Evolutionary conservation across 176 grass and related monocot genomes (phyloP).

Genomic region (Hsuehochloa calcarea): DNA sequence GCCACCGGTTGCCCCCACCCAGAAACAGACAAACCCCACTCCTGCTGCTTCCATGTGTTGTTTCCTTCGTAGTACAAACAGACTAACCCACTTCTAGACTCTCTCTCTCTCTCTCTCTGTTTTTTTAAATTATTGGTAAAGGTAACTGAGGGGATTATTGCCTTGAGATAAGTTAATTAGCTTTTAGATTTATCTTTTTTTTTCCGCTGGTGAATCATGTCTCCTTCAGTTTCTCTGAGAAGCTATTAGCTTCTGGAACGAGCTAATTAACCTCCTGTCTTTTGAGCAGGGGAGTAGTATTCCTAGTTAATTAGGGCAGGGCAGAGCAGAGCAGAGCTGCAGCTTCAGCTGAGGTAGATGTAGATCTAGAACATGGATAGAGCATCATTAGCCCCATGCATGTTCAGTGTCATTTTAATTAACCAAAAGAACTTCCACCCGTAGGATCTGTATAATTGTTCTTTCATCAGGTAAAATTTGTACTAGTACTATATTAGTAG

Average conservation of each 20-base stretch:
- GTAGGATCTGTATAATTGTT: slow-evolving; percentile 4
- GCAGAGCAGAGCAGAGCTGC: neutral
- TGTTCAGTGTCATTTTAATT: neutral
- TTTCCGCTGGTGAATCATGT: neutral
- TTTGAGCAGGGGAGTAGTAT: neutral
- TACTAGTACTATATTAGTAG: neutral
- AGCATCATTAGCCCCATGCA: slow-evolving; percentile 20
- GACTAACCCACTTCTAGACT: neutral
- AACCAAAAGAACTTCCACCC: slow-evolving; percentile 7
- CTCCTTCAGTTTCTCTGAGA: neutral
- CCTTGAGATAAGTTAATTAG: neutral
- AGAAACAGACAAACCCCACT: slow-evolving; percentile 17
- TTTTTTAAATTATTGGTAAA: neutral
- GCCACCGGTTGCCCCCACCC: neutral
- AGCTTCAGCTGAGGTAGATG: neutral
- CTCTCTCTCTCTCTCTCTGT: neutral
- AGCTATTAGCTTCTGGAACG: neutral
- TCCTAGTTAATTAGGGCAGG: neutral
- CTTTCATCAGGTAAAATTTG: neutral
- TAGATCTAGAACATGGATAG: slow-evolving; percentile 36
- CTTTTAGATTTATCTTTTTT: neutral
- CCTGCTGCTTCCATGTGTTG: slow-evolving; percentile 26
- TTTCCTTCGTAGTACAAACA: neutral
- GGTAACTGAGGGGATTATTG: neutral
- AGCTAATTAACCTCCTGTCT: neutral